phyloP scores from a whole-genome alignment of 305 asterid species.

The Ruellia speciosa region DNA sequence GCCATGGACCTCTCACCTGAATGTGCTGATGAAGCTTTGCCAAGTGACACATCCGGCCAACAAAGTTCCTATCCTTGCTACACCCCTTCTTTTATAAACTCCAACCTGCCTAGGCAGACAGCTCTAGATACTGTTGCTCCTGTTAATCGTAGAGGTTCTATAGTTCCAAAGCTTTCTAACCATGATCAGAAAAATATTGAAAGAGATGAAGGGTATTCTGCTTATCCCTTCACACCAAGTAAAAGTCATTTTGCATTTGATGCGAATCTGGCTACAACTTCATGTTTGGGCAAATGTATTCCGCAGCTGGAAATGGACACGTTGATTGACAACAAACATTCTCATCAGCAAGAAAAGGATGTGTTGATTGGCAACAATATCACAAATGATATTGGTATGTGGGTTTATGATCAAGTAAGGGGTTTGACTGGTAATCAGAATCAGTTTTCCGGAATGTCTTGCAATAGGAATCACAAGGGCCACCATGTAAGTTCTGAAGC shows the following conservation, averaged over 20 bases:
- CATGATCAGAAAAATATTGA: conserved; percentile 19
- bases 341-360: not conserved
- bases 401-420: conserved; percentile 22
- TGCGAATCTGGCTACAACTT: conserved; percentile 17
- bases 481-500: conserved; percentile 24
- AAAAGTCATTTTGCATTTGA: conserved; percentile 24
- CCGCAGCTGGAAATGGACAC: conserved; percentile 23
- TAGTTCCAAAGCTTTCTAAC: conserved; percentile 21
- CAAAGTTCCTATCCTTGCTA: conserved; percentile 21
- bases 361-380: conserved; percentile 13
- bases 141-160: conserved; percentile 24
- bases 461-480: not conserved
- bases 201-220: conserved; percentile 18
- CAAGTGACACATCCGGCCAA: conserved; percentile 11
- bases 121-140: conserved; percentile 28
- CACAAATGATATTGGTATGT: conserved; percentile 19
- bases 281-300: conserved; percentile 24
- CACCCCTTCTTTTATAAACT: conserved; percentile 19
- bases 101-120: conserved; percentile 21
- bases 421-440: conserved; percentile 27
- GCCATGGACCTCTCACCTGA: conserved; percentile 22
- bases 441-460: not conserved
- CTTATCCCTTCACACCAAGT: conserved; percentile 24
- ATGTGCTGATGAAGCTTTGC: conserved; percentile 18
- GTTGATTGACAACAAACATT: conserved; percentile 14